A percentile compares a stretch with the other conserved stretches of the same genome.
phyloP scores from a whole-genome alignment of 177 flowering plant species.

The Tripterygium wilfordii region DNA sequence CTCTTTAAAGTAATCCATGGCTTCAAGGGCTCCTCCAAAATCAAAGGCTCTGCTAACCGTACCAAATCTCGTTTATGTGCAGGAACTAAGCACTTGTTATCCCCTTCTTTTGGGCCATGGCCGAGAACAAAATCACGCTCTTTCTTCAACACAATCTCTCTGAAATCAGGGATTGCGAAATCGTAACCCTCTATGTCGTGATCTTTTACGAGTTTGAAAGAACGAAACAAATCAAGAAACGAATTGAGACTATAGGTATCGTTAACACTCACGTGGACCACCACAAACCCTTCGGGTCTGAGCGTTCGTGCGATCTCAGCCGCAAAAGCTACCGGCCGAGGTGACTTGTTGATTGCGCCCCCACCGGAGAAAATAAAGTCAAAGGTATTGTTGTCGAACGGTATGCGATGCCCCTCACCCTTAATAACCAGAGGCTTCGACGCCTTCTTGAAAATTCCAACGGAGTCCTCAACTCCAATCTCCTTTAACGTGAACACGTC shows the following conservation, averaged over 20 bases:
- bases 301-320: conserved; percentile 57
- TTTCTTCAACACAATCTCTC: conserved; percentile 64
- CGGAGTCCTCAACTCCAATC: conserved; percentile 52
- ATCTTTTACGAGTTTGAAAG: conserved; percentile 43
- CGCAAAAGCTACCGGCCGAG: conserved; percentile 31
- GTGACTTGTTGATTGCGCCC: conserved; percentile 30
- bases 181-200: conserved; percentile 50
- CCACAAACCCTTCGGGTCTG: conserved; percentile 74
- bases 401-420: conserved; percentile 23
- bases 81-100: conserved; percentile 47
- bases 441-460: conserved; percentile 53
- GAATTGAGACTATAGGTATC: conserved; percentile 86
- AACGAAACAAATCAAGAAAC: conserved; percentile 66
- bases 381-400: conserved; percentile 49
- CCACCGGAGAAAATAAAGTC: conserved; percentile 72
- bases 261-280: conserved; percentile 54
- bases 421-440: conserved; percentile 46
- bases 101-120: conserved; percentile 8
- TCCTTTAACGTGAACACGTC: conserved; percentile 65
- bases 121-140: conserved; percentile 8
- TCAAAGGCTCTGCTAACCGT: conserved; percentile 62
- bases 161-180: conserved; percentile 31
- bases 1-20: conserved; percentile 83
- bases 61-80: conserved; percentile 53
- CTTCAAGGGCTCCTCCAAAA: conserved; percentile 71